Base-by-base conservation (phyloP, 768 basidiomycete species). In the Pholiota microspora region DNA sequence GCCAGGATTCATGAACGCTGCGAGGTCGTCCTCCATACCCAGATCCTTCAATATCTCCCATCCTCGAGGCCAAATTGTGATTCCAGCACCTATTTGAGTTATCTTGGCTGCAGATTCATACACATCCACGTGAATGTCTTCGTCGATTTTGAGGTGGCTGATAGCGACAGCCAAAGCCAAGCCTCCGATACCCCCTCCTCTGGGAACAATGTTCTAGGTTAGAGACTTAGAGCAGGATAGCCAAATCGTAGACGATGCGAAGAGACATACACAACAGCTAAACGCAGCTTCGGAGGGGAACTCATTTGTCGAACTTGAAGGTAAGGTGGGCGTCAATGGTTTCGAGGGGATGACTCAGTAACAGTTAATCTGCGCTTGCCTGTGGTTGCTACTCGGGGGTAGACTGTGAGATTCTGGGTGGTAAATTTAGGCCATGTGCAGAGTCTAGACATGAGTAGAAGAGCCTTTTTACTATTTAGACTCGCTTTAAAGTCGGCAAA, bases 21-120 rank as follows among this genome's bases (percentile, higher is more conserved):
- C 29, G 29, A 31, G 32, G 12, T 25, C 40, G 1, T 32, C 42
- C 27, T 68, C 69, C 16, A 82, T 44, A 2, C 74, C 79, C 10
- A 80, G 64, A 2, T 65, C 61, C 18, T 67, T 63, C 31, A 81
- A 57, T 5, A 78, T 67, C 31, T 76, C 72, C 74, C 74, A 74
- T 15, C 72, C 65, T 16, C 76, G 68, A 7, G 69, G 72, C 68
- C 68, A 77, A 0, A 79, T 57, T 5, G 73, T 72, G 28, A 80
- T 70, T 4, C 79, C 79, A 7, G 77, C 78, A 15, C 77, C 79
- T 8, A 79, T 50, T 54, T 77, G 73, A 34, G 70, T 62, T 50
- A 77, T 73, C 47, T 71, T 61, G 16, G 60, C 59, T 29, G 77
- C 67, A 6, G 77, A 69, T 59, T 80, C 79, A 49, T 77, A 80